phyloP scores from a whole-genome alignment of 441 rosid species.

The Erodium texanum region DNA sequence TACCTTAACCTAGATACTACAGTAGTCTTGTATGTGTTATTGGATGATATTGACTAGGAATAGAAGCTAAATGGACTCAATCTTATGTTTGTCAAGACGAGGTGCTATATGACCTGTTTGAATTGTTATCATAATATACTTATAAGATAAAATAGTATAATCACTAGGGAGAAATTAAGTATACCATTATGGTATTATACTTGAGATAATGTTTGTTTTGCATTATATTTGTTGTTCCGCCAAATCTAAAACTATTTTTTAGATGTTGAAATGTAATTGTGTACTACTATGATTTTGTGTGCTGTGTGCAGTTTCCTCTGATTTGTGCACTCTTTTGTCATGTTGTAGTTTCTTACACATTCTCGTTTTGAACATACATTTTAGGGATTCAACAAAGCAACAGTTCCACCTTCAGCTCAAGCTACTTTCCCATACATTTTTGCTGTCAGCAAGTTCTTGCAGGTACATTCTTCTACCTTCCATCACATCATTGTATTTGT shows the following conservation, averaged over 20 bases:
- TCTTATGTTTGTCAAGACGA: background rate
- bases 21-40: background rate
- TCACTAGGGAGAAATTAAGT: background rate
- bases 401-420: conserved; percentile 71
- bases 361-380: conserved; percentile 6
- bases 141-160: background rate
- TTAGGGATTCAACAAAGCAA: conserved; percentile 82
- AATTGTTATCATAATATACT: background rate
- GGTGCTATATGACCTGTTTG: background rate
- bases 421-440: conserved; percentile 81
- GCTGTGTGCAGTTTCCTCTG: background rate
- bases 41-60: background rate
- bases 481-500: background rate
- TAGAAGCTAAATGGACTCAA: background rate
- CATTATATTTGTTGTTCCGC: background rate
- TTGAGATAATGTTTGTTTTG: background rate
- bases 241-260: background rate
- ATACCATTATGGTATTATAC: background rate
- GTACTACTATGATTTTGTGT: too few relatives aligned
- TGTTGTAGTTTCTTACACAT: background rate
- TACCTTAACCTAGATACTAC: too few relatives aligned
- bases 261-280: background rate
- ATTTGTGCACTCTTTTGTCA: background rate
- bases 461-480: conserved; percentile 37
- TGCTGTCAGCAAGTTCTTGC: conserved; percentile 85